A percentile compares a stretch with the other conserved stretches of the same genome.
These are phyloP conservation scores for Erysimum pusillum DNA, from an alignment of 441 rosid species.

Conservation along the genomic window DNA sequence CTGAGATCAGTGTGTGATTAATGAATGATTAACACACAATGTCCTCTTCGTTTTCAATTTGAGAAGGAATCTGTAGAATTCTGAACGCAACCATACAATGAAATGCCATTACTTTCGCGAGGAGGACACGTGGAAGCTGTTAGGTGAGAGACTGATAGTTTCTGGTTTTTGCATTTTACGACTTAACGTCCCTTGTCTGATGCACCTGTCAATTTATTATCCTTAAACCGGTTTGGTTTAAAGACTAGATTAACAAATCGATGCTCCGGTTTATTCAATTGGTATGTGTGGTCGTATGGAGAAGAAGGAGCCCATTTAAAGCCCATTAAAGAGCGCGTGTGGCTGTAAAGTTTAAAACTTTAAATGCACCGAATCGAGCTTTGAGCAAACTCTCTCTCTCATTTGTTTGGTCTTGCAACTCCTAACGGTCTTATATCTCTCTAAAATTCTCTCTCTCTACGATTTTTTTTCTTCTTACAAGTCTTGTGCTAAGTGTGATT, in stretches of 20 bases:
- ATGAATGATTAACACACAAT: slow-evolving; percentile 28
- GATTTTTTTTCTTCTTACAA: background rate
- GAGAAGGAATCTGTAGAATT: slow-evolving; percentile 12
- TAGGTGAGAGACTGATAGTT: slow-evolving; percentile 39
- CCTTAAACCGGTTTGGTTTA: slow-evolving; percentile 31
- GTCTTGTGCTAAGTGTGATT: slow-evolving; percentile 32
- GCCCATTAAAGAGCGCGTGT: slow-evolving; percentile 19
- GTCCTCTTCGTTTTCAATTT: background rate
- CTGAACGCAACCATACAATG: slow-evolving; percentile 36
- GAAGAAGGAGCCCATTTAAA: slow-evolving; percentile 1
- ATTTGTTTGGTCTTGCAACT: slow-evolving; percentile 6
- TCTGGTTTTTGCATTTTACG: background rate
- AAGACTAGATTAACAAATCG: background rate
- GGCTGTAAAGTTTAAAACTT: background rate
- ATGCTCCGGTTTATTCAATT: slow-evolving; percentile 9
- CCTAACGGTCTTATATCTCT: slow-evolving; percentile 49
- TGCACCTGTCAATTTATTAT: slow-evolving; percentile 6
- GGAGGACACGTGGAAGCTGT: slow-evolving; percentile 46
- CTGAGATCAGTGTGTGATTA: slow-evolving; percentile 1
- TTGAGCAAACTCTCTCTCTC: background rate
- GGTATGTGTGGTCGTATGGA: background rate
- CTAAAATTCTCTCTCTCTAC: slow-evolving; percentile 22
- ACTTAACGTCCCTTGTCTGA: slow-evolving; percentile 1
- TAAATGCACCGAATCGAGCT: background rate
- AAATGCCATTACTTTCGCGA: slow-evolving; percentile 44